A percentile compares a stretch with the other conserved stretches of the same genome.
These are phyloP conservation scores for Geotrichum australiense DNA, from an alignment of 1,139 yeast genomes.

Conservation along the genomic window DNA sequence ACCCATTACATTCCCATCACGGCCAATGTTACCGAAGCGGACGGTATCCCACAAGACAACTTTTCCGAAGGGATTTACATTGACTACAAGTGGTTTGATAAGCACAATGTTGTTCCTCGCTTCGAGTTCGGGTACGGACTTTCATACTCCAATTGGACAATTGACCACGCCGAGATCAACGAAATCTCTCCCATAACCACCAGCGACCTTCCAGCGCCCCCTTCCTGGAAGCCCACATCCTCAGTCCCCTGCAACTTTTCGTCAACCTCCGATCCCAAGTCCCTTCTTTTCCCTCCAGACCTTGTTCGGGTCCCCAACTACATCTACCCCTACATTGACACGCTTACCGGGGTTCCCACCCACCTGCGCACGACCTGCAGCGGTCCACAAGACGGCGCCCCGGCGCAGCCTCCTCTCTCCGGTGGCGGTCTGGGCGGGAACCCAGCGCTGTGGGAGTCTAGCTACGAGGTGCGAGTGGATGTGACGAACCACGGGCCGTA, in stretches of 20 bases:
- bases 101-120: slow-evolving; percentile 49
- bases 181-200: slow-evolving; percentile 42
- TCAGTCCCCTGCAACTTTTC: slow-evolving; percentile 5
- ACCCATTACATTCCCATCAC: slow-evolving; percentile 49
- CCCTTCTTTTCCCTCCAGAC: slow-evolving; percentile 44
- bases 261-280: slow-evolving; percentile 42
- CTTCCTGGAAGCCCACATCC: slow-evolving; percentile 18
- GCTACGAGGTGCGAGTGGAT: slow-evolving; percentile 45
- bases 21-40: slow-evolving; percentile 29
- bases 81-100: slow-evolving; percentile 52
- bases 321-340: slow-evolving; percentile 30
- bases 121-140: slow-evolving; percentile 59
- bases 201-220: slow-evolving; percentile 46
- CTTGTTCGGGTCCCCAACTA: slow-evolving; percentile 21
- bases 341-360: slow-evolving; percentile 20
- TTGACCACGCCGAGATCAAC: slow-evolving; percentile 32
- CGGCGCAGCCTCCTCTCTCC: slow-evolving; percentile 38
- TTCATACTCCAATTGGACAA: slow-evolving; percentile 46
- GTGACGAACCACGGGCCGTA: slow-evolving; percentile 47
- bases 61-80: slow-evolving; percentile 35
- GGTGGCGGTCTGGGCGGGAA: slow-evolving; percentile 57
- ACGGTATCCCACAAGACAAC: slow-evolving; percentile 39
- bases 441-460: slow-evolving; percentile 40
- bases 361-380: slow-evolving; percentile 8
- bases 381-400: slow-evolving; percentile 38